phyloP scores from a whole-genome alignment of 2,329 filamentous ascomycete species.

The Exophiala spinifera region DNA sequence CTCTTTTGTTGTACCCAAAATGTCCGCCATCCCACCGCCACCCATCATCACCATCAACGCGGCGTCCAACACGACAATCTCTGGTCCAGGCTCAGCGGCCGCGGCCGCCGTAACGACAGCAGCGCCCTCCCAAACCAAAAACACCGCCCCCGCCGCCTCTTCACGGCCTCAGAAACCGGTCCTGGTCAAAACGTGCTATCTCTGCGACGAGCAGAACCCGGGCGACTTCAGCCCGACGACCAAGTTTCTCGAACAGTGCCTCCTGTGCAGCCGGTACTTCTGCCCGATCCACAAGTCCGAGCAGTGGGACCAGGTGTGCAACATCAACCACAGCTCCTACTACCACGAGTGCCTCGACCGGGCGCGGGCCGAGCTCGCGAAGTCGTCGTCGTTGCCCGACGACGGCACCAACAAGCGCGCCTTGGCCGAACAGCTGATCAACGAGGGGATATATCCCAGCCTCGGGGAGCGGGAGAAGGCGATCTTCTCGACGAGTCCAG shows the following conservation, averaged over 20 bases:
- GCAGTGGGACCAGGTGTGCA: conserved; percentile 26
- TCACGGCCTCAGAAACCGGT: conserved; percentile 14
- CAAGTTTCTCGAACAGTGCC: conserved; percentile 28
- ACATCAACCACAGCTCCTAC: conserved; percentile 30
- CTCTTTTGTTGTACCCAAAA: no score
- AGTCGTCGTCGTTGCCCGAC: conserved; percentile 5
- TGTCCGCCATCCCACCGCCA: conserved; percentile 17
- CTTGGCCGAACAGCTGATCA: conserved; percentile 25
- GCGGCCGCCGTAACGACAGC: background rate
- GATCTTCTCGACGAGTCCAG: conserved; percentile 29
- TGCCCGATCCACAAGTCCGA: conserved; percentile 29
- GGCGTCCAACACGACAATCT: conserved; percentile 4
- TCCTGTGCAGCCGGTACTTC: conserved; percentile 28
- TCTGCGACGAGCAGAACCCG: conserved; percentile 31
- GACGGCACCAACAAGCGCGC: conserved; percentile 13
- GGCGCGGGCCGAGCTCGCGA: conserved; percentile 21
- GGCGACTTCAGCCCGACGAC: conserved; percentile 31
- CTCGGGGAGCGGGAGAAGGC: conserved; percentile 30
- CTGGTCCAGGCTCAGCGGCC: conserved; percentile 4
- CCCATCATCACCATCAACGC: conserved; percentile 28
- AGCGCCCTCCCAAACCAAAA: background rate
- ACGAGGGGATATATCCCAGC: conserved; percentile 28
- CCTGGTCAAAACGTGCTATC: conserved; percentile 26
- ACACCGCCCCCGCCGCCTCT: conserved; percentile 5
- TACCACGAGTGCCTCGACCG: conserved; percentile 26